Percentiles rank a stretch among this genome's conserved stretches.
These are phyloP conservation scores for Vitis hybrid DNA, from an alignment of 177 flowering plant species.

Conservation along the genomic window DNA sequence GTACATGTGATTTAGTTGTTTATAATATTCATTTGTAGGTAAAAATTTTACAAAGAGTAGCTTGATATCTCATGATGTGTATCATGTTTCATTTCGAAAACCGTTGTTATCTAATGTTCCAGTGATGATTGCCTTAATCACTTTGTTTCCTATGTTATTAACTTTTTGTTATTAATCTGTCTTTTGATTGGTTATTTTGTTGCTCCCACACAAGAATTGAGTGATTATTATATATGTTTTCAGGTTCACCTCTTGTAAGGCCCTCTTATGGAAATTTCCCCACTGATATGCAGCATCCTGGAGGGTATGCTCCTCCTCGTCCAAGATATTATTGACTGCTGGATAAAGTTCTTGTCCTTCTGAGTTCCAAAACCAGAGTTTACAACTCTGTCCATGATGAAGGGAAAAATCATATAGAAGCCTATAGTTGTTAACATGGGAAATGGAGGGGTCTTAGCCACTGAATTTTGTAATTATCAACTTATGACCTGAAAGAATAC, in stretches of 20 bases:
- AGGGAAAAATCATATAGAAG: not conserved
- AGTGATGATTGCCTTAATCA: not conserved
- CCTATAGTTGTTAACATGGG: not conserved
- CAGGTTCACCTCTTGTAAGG: conserved; percentile 29
- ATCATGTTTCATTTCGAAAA: not conserved
- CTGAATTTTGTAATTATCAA: too few species aligned
- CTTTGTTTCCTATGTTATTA: not conserved
- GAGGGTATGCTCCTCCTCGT: conserved; percentile 17
- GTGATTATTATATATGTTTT: conserved; percentile 1
- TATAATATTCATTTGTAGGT: too few species aligned
- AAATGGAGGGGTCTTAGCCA: too few species aligned
- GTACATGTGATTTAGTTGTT: too few species aligned
- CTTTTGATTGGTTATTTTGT: not conserved
- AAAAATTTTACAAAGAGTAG: too few species aligned
- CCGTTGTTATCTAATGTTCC: not conserved
- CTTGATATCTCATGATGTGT: not conserved
- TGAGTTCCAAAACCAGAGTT: not conserved
- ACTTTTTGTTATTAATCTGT: not conserved
- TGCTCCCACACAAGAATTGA: not conserved
- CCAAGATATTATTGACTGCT: conserved; percentile 21
- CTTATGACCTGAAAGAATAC: too few species aligned
- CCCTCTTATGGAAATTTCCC: conserved; percentile 26
- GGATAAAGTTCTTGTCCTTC: not conserved
- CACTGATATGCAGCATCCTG: conserved; percentile 8
- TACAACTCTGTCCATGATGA: too few species aligned